A percentile compares a stretch with the other conserved stretches of the same genome.
Conservation (phyloP, 371 early-diverging fungal genomes). For the Mucor ambiguus region DNA sequence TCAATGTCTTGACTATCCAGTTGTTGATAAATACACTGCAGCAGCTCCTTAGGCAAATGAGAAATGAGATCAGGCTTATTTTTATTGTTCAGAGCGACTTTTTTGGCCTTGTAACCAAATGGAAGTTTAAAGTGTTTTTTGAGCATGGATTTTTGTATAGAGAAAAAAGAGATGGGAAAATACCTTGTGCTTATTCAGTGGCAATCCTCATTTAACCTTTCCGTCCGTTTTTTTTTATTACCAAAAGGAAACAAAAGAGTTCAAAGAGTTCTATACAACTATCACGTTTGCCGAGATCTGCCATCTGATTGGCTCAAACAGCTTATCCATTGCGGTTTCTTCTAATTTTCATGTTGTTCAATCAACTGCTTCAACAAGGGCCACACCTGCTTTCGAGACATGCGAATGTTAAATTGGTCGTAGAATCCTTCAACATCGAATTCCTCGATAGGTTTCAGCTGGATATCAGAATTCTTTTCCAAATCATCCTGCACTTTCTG, state of each 20-base stretch:
- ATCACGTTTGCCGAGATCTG: conserved; percentile 11
- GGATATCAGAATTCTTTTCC: conserved; percentile 21
- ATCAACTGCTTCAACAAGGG: conserved; percentile 40
- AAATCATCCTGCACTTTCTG: conserved; percentile 24
- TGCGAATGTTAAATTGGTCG: conserved; percentile 55
- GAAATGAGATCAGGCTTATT: neutral
- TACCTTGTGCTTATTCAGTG: neutral
- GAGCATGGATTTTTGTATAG: conserved; percentile 1
- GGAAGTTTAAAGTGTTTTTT: conserved; percentile 5
- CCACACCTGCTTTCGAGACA: conserved; percentile 74
- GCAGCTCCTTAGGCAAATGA: conserved; percentile 25
- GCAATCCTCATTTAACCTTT: neutral
- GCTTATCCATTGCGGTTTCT: neutral
- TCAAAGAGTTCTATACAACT: conserved; percentile 10
- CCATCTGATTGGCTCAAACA: conserved; percentile 3
- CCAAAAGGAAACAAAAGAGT: conserved; percentile 2
- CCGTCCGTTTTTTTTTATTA: neutral
- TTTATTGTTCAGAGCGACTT: neutral
- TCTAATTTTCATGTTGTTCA: neutral
- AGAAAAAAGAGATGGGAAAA: conserved; percentile 2
- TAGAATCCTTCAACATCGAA: conserved; percentile 30
- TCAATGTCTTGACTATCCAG: conserved; percentile 13
- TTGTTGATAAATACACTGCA: conserved; percentile 27
- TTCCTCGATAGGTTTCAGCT: neutral
- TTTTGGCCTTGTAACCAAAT: neutral